Base-by-base conservation (phyloP, 129 eudicot species). In the Flaveria bidentis region DNA sequence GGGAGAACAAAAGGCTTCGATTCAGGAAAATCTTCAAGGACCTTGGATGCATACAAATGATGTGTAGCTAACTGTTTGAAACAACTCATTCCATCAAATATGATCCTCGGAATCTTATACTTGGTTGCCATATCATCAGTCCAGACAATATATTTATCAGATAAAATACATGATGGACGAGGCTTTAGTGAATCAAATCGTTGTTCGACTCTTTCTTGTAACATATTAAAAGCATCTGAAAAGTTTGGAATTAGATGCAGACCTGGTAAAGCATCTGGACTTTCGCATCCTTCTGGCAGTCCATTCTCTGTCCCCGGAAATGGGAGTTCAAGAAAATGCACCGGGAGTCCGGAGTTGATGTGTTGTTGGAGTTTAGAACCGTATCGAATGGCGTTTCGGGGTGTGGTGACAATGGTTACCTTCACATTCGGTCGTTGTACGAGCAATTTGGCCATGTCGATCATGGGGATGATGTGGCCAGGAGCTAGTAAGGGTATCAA, bases 241-340 rank as follows among this genome's bases (percentile, higher is more conserved):
- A 88, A 85, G 42, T 84, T 76, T 10, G 42, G 64, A 1, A 63
- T 26, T 14, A 77, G 26, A 47, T 84, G 81, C 4, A 79, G 1
- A 45, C 90, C 82, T 10, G 86, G 85, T 5, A 91, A 46, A 42
- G 22, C 28, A 66, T 91, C 97, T 0, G 81, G 45, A 9, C 84
- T 81, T 79, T 91, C 97, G 18, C 88, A 85, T 7, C 92, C 91
- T 7, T 83, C 81, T 0, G 97, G 94, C n/a, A 88, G 46, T 17
- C 92, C 97, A 0, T 81, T 84, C 65, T 85, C 86, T 1, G 26
- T 68, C 2, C 77, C 71, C 5, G 95, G 87, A 47, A 87, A 91
- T 0, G 77, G 71, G 62, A 88, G 82, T 33, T 67, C 53, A 5
- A 81, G 65, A 1, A 87, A 52, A 8, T 52, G 78, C 25, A 92